Conservation (phyloP, 495 filamentous ascomycete species). For the Rhypophila decipiens region DNA sequence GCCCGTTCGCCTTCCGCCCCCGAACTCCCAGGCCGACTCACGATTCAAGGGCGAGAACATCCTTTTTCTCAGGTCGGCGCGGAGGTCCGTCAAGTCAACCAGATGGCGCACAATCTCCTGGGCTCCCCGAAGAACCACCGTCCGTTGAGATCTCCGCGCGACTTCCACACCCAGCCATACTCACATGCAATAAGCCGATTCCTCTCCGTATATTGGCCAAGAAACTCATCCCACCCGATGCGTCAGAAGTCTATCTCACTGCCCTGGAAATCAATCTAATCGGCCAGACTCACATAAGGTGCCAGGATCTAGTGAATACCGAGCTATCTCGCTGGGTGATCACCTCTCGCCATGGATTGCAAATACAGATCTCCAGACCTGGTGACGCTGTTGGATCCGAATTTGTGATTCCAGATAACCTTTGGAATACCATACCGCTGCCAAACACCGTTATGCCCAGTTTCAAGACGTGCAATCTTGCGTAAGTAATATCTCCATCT, state of each 20-base stretch:
- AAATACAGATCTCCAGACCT: conserved; percentile 51
- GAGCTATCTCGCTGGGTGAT: conserved; percentile 66
- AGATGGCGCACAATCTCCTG: conserved; percentile 1
- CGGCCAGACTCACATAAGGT: conserved; percentile 68
- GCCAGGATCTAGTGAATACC: conserved; percentile 60
- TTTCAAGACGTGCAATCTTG: conserved; percentile 86
- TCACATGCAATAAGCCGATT: conserved; percentile 81
- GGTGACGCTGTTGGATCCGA: conserved; percentile 59
- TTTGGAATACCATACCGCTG: conserved; percentile 65
- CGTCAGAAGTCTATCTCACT: conserved; percentile 61
- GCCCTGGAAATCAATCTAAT: conserved; percentile 75
- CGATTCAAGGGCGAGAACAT: conserved; percentile 40
- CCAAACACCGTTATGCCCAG: conserved; percentile 80
- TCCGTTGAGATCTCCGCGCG: conserved; percentile 65
- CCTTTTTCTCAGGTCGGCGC: conserved; percentile 42
- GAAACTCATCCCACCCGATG: conserved; percentile 58
- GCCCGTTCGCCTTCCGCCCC: conserved; percentile 67
- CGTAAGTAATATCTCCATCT: conserved; percentile 14
- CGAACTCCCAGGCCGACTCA: conserved; percentile 14
- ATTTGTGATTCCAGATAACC: conserved; percentile 51
- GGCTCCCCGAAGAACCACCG: conserved; percentile 20
- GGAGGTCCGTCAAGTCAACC: background rate
- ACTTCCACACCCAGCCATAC: conserved; percentile 78
- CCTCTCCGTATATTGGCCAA: conserved; percentile 74
- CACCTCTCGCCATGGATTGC: conserved; percentile 58